These are phyloP conservation scores for Curvularia sp. DNA, from an alignment of 2,329 filamentous ascomycete genomes.

Conservation along the genomic window DNA sequence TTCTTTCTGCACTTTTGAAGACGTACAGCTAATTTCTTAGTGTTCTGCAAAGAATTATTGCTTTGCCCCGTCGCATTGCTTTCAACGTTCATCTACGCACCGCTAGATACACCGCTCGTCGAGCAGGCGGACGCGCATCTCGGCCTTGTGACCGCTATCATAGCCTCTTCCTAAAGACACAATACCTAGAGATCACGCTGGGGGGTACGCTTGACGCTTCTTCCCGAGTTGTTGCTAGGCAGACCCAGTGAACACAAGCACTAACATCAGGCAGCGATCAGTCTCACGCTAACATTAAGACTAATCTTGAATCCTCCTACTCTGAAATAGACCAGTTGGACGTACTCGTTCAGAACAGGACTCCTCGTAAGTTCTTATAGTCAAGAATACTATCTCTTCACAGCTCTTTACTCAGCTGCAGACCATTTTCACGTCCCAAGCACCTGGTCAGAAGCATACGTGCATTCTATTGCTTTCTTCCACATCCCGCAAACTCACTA, in stretches of 20 bases:
- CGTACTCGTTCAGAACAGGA: background rate
- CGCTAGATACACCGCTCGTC: slow-evolving; percentile 20
- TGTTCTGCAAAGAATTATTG: background rate
- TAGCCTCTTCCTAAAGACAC: slow-evolving; percentile 12
- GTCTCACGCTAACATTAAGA: slow-evolving; percentile 1
- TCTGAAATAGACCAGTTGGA: background rate
- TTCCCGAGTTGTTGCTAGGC: slow-evolving; percentile 7
- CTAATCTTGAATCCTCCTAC: background rate
- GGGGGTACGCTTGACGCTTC: slow-evolving; percentile 9
- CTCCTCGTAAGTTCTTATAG: background rate
- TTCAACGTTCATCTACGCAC: slow-evolving; percentile 1
- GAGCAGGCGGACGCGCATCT: slow-evolving; percentile 10
- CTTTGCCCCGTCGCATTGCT: slow-evolving; percentile 4
- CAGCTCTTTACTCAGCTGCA: background rate
- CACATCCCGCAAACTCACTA: background rate
- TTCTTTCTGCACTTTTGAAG: background rate
- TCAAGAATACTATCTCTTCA: background rate
- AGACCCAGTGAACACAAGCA: slow-evolving; percentile 3
- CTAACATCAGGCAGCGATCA: slow-evolving; percentile 18
- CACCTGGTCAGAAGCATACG: background rate
- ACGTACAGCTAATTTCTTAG: background rate
- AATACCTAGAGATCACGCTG: slow-evolving; percentile 10
- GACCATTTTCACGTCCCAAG: background rate
- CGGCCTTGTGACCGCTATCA: slow-evolving; percentile 8
- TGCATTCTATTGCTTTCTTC: background rate